Percentiles rank a stretch among this genome's conserved stretches.
These are phyloP conservation scores for Sporothrix brunneoviolacea DNA, from an alignment of 2,329 filamentous ascomycete species.

Conservation along the genomic window DNA sequence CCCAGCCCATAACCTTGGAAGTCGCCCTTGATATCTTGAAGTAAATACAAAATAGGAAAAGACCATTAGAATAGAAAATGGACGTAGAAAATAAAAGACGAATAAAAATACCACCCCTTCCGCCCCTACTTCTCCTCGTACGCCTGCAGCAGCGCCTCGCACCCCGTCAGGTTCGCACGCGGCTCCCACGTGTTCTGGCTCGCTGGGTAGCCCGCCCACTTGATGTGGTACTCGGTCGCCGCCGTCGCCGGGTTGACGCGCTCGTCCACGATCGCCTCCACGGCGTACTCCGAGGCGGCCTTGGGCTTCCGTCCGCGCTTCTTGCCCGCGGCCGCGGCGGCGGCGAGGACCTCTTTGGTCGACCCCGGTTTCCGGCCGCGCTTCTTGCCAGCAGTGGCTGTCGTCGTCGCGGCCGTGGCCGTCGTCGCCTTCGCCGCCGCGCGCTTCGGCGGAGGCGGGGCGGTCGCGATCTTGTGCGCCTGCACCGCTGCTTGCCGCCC, in stretches of 20 bases:
- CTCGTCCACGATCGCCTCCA: conserved; percentile 41
- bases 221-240: conserved; percentile 40
- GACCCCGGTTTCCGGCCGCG: conserved; percentile 6
- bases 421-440: background rate
- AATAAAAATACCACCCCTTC: background rate
- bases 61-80: background rate
- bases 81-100: background rate
- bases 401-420: background rate
- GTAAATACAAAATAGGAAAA: background rate
- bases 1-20: too few species aligned
- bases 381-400: background rate
- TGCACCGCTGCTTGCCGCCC: conserved; percentile 11
- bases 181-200: conserved; percentile 50
- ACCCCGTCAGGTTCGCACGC: conserved; percentile 36
- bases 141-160: conserved; percentile 28
- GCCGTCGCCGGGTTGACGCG: conserved; percentile 31
- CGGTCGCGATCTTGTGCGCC: conserved; percentile 6
- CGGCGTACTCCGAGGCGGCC: conserved; percentile 33
- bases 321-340: conserved; percentile 2
- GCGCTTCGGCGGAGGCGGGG: conserved; percentile 4
- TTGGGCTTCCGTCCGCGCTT: conserved; percentile 3
- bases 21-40: too few species aligned
- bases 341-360: conserved; percentile 15
- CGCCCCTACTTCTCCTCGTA: conserved; percentile 27
- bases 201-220: conserved; percentile 44